phyloP scores from a whole-genome alignment of 371 early-diverging fungal species.

The Phascolomyces articulosus region DNA sequence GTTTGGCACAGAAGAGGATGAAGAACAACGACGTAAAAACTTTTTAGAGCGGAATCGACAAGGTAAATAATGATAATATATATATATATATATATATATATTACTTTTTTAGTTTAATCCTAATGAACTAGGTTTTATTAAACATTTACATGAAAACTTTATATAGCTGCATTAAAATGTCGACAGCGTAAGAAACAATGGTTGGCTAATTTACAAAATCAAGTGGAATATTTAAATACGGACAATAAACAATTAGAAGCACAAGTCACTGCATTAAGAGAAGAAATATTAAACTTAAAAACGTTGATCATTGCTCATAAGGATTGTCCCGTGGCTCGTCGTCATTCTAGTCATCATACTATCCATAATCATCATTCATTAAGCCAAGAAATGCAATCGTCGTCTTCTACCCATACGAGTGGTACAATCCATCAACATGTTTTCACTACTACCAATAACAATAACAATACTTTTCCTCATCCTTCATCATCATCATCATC shows the following conservation, averaged over 20 bases:
- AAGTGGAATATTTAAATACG: slow-evolving; percentile 50
- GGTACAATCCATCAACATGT: too few relatives aligned
- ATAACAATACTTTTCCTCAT: too few relatives aligned
- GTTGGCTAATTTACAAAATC: slow-evolving; percentile 56
- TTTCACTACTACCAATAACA: not conserved
- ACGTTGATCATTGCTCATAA: slow-evolving; percentile 58
- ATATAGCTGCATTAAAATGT: slow-evolving; percentile 69
- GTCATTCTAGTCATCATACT: not conserved
- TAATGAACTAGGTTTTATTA: too few relatives aligned
- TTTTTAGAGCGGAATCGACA: slow-evolving; percentile 80
- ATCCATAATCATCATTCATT: not conserved
- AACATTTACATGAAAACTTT: not conserved
- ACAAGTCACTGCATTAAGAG: slow-evolving; percentile 49
- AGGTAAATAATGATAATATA: slow-evolving; percentile 37
- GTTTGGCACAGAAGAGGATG: slow-evolving; percentile 21
- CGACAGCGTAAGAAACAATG: slow-evolving; percentile 72
- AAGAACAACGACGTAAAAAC: slow-evolving; percentile 62
- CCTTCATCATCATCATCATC: too few relatives aligned
- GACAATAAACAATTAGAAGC: slow-evolving; percentile 54
- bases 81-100: too few relatives aligned
- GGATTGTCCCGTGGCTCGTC: slow-evolving; percentile 50
- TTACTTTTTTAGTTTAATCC: too few relatives aligned
- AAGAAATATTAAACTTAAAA: slow-evolving; percentile 55
- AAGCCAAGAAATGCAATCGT: not conserved
- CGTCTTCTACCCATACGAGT: too few relatives aligned